A percentile compares a stretch with the other conserved stretches of the same genome.
Conservation (phyloP, 2,329 filamentous ascomycete species). For the Fusarium acutatum region DNA sequence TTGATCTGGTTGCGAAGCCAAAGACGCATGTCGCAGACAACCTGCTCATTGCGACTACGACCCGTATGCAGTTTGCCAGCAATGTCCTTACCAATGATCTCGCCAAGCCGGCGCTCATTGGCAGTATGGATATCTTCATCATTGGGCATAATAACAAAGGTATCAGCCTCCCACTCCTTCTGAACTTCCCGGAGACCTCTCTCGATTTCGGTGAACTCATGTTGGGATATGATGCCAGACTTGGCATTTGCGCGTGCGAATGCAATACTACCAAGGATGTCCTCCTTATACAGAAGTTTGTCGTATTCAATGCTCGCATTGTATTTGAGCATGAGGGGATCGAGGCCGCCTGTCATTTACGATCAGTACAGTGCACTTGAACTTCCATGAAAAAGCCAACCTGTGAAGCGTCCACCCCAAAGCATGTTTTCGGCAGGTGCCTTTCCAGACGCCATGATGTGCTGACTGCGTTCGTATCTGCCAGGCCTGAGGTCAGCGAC, state of each 20-base stretch:
- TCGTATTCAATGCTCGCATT: no score
- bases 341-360: conserved; percentile 62
- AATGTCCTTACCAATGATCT: conserved; percentile 65
- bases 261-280: no score
- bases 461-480: no score
- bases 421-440: conserved; percentile 37
- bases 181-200: no score
- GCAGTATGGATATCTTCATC: conserved; percentile 64
- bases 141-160: conserved; percentile 59
- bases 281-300: no score
- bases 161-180: no score
- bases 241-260: no score
- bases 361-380: conserved; percentile 42
- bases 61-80: conserved; percentile 91
- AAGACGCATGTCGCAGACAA: conserved; percentile 88
- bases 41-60: conserved; percentile 88
- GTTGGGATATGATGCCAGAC: no score
- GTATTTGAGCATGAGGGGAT: conserved; percentile 78
- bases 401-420: conserved; percentile 45
- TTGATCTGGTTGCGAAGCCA: conserved; percentile 83
- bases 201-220: no score
- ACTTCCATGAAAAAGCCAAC: conserved; percentile 1
- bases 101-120: conserved; percentile 77
- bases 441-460: background rate
- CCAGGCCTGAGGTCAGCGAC: no score